Evolutionary conservation across 208 protist species (phyloP), one percentile per base, ranked within the genome.

Genomic region (Naegleria gruberi): DNA sequence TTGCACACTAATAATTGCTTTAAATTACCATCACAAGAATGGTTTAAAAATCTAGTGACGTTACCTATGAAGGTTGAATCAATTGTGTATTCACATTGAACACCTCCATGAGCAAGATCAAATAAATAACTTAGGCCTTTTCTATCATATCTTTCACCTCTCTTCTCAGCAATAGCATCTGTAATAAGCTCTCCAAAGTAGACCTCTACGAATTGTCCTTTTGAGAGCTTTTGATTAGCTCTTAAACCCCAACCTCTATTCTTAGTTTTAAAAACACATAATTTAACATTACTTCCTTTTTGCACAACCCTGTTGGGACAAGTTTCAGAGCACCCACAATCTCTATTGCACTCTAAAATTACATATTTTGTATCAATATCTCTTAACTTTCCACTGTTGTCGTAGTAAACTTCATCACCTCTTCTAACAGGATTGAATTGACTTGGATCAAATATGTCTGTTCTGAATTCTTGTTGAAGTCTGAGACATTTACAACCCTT

Each of bases 181-280:
- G 45, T 12, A 46, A 88, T 88, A 30, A 88, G 5, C 30, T 88
- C 84, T 41, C 84, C 84, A 5, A 41, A 0, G 42, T 88, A 88
- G 23, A 51, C 45, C n/a, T 65, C 26, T 42, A 88, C 30, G 26
- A 88, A 88, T 42, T 88, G 34, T 12, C 46, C 45, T 47, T 8
- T 17, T 42, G 34, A 0, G 0, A 88, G n/a, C 7, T 17, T 34
- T 30, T 65, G 41, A 19, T 26, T 17, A 7, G 84, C 46, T 65
- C 45, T 51, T 23, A 88, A 4, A 37, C 84, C 84, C 84, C 84
- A 88, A 43, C 84, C 84, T 65, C 12, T 88, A 65, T 65, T 37
- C 4, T 43, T 43, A 10, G 84, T 88, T 42, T 65, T 37, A 26
- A 65, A 88, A 19, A 88, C 34, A 37, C 5, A 4, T 4, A 88